Conservation (phyloP, 192 early-diverging fungal species). For the Entomortierella beljakovae region DNA sequence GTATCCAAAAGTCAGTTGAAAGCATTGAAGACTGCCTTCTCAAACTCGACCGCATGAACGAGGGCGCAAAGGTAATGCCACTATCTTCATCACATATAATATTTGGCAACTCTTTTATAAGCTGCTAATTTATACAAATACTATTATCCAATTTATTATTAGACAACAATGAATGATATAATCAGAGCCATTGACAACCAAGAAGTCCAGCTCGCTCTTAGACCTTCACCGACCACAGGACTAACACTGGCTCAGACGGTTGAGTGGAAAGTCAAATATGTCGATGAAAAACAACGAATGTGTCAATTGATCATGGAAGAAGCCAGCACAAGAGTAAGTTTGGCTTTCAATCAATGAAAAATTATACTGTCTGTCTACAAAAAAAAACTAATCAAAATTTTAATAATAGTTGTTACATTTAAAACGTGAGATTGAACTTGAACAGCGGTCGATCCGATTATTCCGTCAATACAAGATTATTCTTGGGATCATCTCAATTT, state of each 20-base stretch:
- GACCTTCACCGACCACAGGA: conserved; percentile 25
- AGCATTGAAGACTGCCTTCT: conserved; percentile 21
- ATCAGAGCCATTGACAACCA: conserved; percentile 29
- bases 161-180: conserved; percentile 25
- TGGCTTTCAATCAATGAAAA: no score
- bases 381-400: neutral
- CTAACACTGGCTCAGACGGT: conserved; percentile 26
- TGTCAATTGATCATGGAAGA: conserved; percentile 26
- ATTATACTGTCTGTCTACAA: neutral
- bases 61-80: conserved; percentile 34
- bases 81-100: neutral
- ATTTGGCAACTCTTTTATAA: neutral
- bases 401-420: conserved; percentile 20
- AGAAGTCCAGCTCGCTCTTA: conserved; percentile 29
- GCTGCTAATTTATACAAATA: neutral
- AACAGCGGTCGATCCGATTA: conserved; percentile 36
- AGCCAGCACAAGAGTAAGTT: conserved; percentile 31
- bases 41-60: conserved; percentile 24
- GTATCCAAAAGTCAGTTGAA: conserved; percentile 8
- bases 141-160: neutral
- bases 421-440: conserved; percentile 26
- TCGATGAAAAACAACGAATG: conserved; percentile 19
- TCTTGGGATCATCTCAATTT: conserved; percentile 17
- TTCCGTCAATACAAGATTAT: conserved; percentile 50
- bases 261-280: conserved; percentile 23